Evolutionary conservation across 2,329 filamentous ascomycete species (phyloP), one percentile per base, ranked within the genome.

Genomic region (Rosellinia necatrix): DNA sequence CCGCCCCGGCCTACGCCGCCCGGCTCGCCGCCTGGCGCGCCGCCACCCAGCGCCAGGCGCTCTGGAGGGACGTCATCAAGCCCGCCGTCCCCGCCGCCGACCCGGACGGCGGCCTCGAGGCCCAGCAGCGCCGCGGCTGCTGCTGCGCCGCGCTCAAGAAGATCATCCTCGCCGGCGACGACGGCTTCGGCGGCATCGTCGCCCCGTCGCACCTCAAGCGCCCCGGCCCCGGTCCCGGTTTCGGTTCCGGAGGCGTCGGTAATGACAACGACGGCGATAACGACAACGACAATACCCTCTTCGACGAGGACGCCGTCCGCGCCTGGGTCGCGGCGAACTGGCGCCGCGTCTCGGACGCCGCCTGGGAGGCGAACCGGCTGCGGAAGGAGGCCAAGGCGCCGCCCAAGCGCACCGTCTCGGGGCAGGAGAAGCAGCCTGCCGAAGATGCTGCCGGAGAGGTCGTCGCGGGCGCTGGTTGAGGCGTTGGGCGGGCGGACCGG

Each of bases 41-140:
- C 1, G 70, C 79, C 49, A 70, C 71, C 21, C 72, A 80, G 43
- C 65, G 65, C 2, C 68, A 78, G 6, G 70, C 70, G 34, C 70
- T 87, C 10, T 78, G 75, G 73, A 74, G 70, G 9, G 66, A 69
- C 1, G 68, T 81, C n/a, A 78, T 80, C 63, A 77, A 79, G 55
- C 63, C 59, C 1, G 58, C 62, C 5, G 61, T 77, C 1, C 75
- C 73, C 0, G 34, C 44, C 3, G 64, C 62, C n/a, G 64, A 62
- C 7, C 34, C 66, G 57, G 2, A 63, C 2, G n/a, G n/a, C n/a
- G n/a, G n/a, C n/a, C n/a, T n/a, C n/a, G 2, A 4, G 1, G 59
- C 64, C 7, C 19, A 15, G 8, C 22, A 29, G 9, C 72, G 70
- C 35, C 74, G 76, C 1, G 66, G 72, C 1, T 66, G 61, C 9